These are phyloP conservation scores for Colletotrichum scovillei DNA, from an alignment of 2,329 filamentous ascomycete genomes.

Conservation along the genomic window DNA sequence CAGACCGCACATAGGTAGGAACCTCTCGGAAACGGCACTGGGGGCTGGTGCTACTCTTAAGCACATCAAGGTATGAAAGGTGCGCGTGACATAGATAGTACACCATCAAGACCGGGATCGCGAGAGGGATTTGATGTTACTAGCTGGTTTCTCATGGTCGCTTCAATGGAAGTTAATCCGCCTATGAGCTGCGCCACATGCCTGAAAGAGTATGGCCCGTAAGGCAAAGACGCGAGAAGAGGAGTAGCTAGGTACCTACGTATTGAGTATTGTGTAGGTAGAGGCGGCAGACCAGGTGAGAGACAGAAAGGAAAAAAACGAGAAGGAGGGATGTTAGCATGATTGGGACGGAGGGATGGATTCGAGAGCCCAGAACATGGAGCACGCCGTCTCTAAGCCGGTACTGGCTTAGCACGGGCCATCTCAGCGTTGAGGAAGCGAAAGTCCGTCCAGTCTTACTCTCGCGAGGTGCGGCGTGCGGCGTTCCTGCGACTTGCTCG, in stretches of 20 bases:
- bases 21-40: neutral
- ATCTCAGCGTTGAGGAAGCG: neutral
- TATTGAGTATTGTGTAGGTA: too few relatives aligned
- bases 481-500: too few relatives aligned
- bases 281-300: neutral
- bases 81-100: neutral
- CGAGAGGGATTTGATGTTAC: neutral
- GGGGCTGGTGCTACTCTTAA: neutral
- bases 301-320: neutral
- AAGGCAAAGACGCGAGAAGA: neutral
- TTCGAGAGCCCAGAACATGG: neutral
- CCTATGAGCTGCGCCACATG: slow-evolving; percentile 27
- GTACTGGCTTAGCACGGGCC: neutral
- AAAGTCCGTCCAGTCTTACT: too few relatives aligned
- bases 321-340: too few relatives aligned
- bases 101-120: too few relatives aligned
- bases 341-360: too few relatives aligned
- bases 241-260: neutral
- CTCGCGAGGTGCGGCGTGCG: too few relatives aligned
- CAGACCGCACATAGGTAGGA: neutral
- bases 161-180: slow-evolving; percentile 13
- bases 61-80: neutral
- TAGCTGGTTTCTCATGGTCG: neutral
- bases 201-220: neutral
- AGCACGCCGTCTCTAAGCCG: neutral